A percentile compares a stretch with the other conserved stretches of the same genome.
phyloP scores from a whole-genome alignment of 2,329 filamentous ascomycete species.

The Madurella mycetomatis region DNA sequence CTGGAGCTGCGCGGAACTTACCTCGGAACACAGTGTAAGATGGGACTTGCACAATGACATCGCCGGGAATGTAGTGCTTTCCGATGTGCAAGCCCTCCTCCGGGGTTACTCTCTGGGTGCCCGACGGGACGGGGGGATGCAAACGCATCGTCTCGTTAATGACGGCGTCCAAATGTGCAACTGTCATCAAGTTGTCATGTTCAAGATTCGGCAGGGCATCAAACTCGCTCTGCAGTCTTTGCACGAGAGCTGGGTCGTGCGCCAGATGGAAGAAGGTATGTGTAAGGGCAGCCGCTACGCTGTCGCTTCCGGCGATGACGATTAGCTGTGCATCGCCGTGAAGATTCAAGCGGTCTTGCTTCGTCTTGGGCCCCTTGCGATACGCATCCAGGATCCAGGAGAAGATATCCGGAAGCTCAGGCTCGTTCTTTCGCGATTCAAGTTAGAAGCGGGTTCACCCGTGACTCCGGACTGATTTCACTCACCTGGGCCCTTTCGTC shows the following conservation, averaged over 20 bases:
- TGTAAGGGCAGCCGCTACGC: constrained; percentile 20
- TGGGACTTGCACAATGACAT: constrained; percentile 21
- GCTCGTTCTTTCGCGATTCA: constrained; percentile 4
- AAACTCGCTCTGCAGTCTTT: constrained; percentile 17
- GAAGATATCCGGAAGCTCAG: constrained; percentile 18
- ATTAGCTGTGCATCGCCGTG: constrained; percentile 21
- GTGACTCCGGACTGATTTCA: no score
- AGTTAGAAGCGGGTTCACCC: no score
- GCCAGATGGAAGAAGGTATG: constrained; percentile 23
- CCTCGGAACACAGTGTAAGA: constrained; percentile 22
- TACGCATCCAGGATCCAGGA: constrained; percentile 15
- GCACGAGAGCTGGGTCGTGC: constrained; percentile 11
- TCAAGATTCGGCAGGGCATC: constrained; percentile 13
- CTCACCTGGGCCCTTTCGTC: constrained; percentile 9
- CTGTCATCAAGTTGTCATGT: constrained; percentile 11
- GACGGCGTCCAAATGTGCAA: constrained; percentile 10
- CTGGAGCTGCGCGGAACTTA: no score
- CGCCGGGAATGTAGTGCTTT: constrained; percentile 21
- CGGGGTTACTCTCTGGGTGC: constrained; percentile 26
- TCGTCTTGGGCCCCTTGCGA: constrained; percentile 3
- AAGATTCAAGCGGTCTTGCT: constrained; percentile 11
- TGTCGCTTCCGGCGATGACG: constrained; percentile 23
- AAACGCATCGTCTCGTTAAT: constrained; percentile 15
- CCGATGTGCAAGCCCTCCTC: constrained; percentile 29
- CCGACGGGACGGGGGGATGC: constrained; percentile 12